Conservation (phyloP, 2,329 filamentous ascomycete genomes). For the Fusarium dlaminii region DNA sequence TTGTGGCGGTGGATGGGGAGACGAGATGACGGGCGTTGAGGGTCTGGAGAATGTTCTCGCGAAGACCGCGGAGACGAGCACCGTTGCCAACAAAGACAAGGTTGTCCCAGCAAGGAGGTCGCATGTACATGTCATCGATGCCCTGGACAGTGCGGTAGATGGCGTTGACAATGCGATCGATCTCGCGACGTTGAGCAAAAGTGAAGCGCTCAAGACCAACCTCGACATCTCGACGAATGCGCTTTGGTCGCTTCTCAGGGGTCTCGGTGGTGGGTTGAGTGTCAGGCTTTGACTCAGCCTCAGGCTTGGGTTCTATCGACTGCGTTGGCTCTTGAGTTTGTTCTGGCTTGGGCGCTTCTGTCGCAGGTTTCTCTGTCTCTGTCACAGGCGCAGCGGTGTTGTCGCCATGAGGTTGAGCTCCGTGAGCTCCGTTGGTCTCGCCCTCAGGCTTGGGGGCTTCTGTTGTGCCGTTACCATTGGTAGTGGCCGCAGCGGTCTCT, state of each 20-base stretch:
- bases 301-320: conserved; percentile 33
- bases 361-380: not conserved
- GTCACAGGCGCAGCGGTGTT: not conserved
- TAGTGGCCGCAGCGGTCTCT: not conserved
- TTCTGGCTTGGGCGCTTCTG: conserved; percentile 42
- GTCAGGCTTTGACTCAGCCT: conserved; percentile 31
- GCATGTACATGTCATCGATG: conserved; percentile 85
- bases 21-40: conserved; percentile 86
- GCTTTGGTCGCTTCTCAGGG: conserved; percentile 62
- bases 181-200: conserved; percentile 73
- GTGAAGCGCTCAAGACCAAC: conserved; percentile 80
- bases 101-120: conserved; percentile 89
- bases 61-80: conserved; percentile 77
- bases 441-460: conserved; percentile 23
- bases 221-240: conserved; percentile 74
- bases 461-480: conserved; percentile 35
- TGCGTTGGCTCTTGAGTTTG: conserved; percentile 36
- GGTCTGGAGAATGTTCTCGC: conserved; percentile 84
- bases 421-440: conserved; percentile 26
- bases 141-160: conserved; percentile 86
- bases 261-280: conserved; percentile 37
- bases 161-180: conserved; percentile 84
- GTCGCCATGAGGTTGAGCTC: conserved; percentile 16
- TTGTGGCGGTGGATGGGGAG: conserved; percentile 90
- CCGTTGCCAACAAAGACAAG: conserved; percentile 93